Conservation (phyloP, 257 asterid genomes). For the Solanum bulbocastanum region DNA sequence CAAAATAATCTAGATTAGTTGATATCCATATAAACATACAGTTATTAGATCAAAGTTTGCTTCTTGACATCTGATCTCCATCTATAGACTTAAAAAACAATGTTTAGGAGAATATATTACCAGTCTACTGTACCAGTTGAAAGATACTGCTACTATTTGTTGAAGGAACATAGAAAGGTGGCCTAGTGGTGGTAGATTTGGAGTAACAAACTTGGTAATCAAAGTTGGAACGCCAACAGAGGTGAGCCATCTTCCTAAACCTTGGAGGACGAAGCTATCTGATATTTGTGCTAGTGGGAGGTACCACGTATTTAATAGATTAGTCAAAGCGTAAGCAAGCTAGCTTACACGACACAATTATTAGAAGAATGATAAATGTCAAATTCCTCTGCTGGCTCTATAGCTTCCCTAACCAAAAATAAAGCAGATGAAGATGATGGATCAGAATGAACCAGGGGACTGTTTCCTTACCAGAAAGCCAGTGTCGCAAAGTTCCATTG, state of each 20-base stretch:
- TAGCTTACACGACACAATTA: background rate
- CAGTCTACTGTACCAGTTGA: background rate
- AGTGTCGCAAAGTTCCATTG: constrained; percentile 71
- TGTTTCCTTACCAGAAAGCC: constrained; percentile 50
- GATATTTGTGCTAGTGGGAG: background rate
- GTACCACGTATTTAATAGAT: background rate
- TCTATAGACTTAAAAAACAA: background rate
- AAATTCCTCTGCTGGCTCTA: background rate
- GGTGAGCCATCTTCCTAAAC: background rate
- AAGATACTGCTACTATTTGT: background rate
- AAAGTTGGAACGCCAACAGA: background rate
- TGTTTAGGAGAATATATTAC: background rate
- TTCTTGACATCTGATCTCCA: background rate
- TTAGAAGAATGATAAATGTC: background rate
- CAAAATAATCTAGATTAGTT: background rate
- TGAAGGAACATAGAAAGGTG: background rate
- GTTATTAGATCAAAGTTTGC: background rate
- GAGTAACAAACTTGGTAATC: background rate
- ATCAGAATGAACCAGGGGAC: background rate
- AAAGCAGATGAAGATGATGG: background rate
- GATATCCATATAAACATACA: background rate
- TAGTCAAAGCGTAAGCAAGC: background rate
- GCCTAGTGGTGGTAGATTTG: background rate
- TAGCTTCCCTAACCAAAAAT: background rate
- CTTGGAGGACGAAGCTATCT: background rate